Base-by-base conservation (phyloP, 345 rosid genomes). In the Excoecaria agallocha region DNA sequence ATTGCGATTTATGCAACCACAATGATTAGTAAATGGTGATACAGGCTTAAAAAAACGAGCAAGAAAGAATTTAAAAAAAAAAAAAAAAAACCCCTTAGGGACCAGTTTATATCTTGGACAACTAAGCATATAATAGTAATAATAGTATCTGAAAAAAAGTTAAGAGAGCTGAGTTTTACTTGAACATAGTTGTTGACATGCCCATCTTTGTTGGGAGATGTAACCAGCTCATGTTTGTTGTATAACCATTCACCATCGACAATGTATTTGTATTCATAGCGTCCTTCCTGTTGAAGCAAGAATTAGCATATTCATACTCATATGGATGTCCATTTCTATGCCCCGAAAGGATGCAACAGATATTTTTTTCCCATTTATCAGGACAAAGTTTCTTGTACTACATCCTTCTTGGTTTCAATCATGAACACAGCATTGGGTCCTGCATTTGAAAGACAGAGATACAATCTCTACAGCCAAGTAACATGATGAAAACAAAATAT, bases 181-280 rank as follows among this genome's bases (percentile, higher is more conserved):
- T 85, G 76, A 37, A 87, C 79, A 65, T 86, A 91, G 71, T 95
- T 95, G 85, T 93, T 93, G 76, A 84, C 81, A 73, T 89, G 99
- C 35, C 96, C 97, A 30, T 93, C 99, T 79, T 82, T 87, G 87
- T 93, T 89, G 17, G 87, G 90, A 51, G 85, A 78, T 59, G 84
- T 87, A 74, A 87, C 41, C 19, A 80, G 90, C 84, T 90, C 98
- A 6, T 69, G 66, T 56, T 86, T 62, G 70, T 91, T 93, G 88
- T 78, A 72, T 6, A 52, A 71, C 99, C 99, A 95, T 75, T 86
- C 88, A 39, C 96, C 98, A 78, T 95, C 90, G 68, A 93, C 84
- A 49, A 92, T 83, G 79, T 95, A 95, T 78, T 92, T 95, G 86
- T 93, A 95, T 80, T 95, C 99, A 15, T 91, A 95, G 71, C 71